A percentile compares a stretch with the other conserved stretches of the same genome.
These are phyloP conservation scores for Sphagnum magellanicum DNA, from an alignment of 228 moss, liverwort and hornwort species.

Conservation along the genomic window DNA sequence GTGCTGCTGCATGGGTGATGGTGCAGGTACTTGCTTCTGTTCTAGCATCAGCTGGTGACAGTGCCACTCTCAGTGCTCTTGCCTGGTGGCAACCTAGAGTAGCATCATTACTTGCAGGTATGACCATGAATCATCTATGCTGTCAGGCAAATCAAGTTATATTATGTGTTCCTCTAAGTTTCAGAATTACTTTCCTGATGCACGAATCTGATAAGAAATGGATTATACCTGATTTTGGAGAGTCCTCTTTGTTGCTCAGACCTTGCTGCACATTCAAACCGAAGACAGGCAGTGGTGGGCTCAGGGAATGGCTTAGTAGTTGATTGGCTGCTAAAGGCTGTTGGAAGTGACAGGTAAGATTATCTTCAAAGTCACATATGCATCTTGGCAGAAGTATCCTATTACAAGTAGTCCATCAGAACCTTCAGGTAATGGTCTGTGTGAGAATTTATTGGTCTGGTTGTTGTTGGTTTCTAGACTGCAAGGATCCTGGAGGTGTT, in stretches of 20 bases:
- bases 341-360: conserved; percentile 57
- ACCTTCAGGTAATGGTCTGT: no score
- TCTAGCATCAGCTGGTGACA: conserved; percentile 61
- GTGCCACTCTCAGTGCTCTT: conserved; percentile 50
- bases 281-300: conserved; percentile 85
- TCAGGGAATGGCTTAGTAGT: conserved; percentile 81
- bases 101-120: conserved; percentile 54
- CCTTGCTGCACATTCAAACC: conserved; percentile 79
- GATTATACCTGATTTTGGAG: no score
- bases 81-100: conserved; percentile 94
- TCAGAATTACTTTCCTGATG: no score
- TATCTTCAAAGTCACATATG: background rate
- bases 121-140: background rate
- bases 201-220: no score
- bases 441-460: no score
- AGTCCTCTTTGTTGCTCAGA: conserved; percentile 34
- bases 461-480: no score
- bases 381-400: background rate
- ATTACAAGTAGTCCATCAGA: no score
- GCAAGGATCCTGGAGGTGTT: no score
- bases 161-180: no score
- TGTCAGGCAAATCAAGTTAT: no score
- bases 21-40: conserved; percentile 70
- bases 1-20: conserved; percentile 61
- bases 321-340: conserved; percentile 88